Base-by-base conservation (phyloP, 129 eudicot genomes). In the Saussurea involucrata region DNA sequence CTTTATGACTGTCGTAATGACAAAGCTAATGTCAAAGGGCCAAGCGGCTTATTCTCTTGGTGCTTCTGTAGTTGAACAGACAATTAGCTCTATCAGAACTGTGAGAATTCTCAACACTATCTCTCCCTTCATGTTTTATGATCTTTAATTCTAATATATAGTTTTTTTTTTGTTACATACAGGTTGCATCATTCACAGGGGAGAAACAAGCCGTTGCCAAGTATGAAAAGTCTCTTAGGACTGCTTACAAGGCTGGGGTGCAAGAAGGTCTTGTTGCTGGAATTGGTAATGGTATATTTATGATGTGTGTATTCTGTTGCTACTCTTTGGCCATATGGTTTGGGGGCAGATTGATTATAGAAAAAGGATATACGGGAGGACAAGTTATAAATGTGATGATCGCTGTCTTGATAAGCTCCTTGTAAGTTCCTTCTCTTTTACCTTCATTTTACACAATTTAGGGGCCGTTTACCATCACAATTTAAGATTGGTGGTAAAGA, bases 161-260 rank as follows among this genome's bases (percentile, higher is more conserved):
- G 15, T 40, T 40, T 40, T 40, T 4, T 9, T 27, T 27, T 27
- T 27, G 44, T 36, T 36, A 36, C 44, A 36, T 36, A 36, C 72
- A 92, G 98, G 98, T 92, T 68, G 96, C 90, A 64, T 92, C 98
- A 53, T 92, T 88, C 78, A 88, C 98, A 4, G 98, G 98, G 68
- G 98, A 92, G 73, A 86, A 80, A 77, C 84, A 86, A 72, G 96
- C 98, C 28, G 85, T 90, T 66, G 83, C 76, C 31, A 78, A 79
- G 29, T 92, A 92, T 80, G 83, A 90, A 27, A 83, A 86, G 77
- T 85, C 90, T 72, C 89, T 90, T 34, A 53, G 24, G 24, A 70
- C 82, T 53, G 98, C 98, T 68, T 92, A 92, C 49, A 71, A 4
- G 28, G 84, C 90, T 21, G 90, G 92, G 44, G 88, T 90, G 69